Base-by-base conservation (phyloP, 2,329 filamentous ascomycete species). In the Verticillium klebahnii region DNA sequence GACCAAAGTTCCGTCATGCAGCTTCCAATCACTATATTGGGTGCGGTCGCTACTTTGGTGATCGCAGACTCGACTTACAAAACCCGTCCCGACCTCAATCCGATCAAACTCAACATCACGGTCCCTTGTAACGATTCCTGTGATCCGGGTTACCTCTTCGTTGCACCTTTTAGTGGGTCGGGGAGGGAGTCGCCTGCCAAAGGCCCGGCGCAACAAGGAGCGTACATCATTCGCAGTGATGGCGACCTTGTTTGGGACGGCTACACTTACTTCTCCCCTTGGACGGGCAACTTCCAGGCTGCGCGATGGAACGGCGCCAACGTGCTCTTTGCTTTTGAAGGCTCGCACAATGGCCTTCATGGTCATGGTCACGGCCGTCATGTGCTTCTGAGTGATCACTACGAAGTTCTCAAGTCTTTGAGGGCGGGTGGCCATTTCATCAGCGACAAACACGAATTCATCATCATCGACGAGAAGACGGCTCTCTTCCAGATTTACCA, bases 161-260 rank as follows among this genome's bases (percentile, higher is more conserved):
- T 81, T 7, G 75, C 74, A 8, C 75, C 75, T 5, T 77, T 75
- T 58, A 70, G 73, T 0, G 74, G 75, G 7, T 70, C 69, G n/a
- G 75, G 76, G 59, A 67, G 67, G 14, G 75, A 74, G 64, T 74
- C 73, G 61, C 45, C 45, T 12, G n/a, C 19, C 19, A 75, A 79
- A 62, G 80, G 79, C 0, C 82, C 82, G 2, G 76, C 77, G 6
- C 83, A 85, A 69, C 75, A 81, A 1, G 82, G 74, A 0, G 80
- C 83, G 0, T 86, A 86, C 68, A 86, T 86, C 65, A 80, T 85
- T 65, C 76, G 77, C 6, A 78, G 83, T 65, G 71, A 82, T 36
- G 83, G 83, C 2, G 81, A 85, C 57, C 73, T 86, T 0, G 74
- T 87, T 23, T 86, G 83, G 83, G 85, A 83, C 1, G 82, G 84